phyloP scores from a whole-genome alignment of 2,329 filamentous ascomycete genomes.

The Xylaria sp. region DNA sequence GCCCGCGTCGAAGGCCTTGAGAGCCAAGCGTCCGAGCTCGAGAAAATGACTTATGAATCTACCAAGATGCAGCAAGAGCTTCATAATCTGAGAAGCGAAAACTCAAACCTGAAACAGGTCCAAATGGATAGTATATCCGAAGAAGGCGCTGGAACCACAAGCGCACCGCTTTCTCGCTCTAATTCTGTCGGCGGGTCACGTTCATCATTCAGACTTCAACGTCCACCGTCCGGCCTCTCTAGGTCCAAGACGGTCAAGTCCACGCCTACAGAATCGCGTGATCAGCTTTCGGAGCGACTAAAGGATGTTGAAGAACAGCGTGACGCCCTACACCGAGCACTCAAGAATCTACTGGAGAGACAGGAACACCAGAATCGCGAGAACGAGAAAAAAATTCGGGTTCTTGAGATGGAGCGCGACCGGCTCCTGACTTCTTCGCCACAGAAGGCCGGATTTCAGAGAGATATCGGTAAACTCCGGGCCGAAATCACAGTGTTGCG shows the following conservation, averaged over 20 bases:
- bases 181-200: slow-evolving; percentile 49
- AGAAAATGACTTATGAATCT: slow-evolving; percentile 78
- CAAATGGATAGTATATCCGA: slow-evolving; percentile 46
- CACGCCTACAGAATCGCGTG: slow-evolving; percentile 65
- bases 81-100: slow-evolving; percentile 70
- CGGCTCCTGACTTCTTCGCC: slow-evolving; percentile 72
- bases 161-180: slow-evolving; percentile 49
- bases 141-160: slow-evolving; percentile 37
- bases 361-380: slow-evolving; percentile 85
- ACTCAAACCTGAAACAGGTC: slow-evolving; percentile 57
- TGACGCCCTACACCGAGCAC: slow-evolving; percentile 85
- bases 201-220: slow-evolving; percentile 56
- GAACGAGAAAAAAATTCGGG: slow-evolving; percentile 78
- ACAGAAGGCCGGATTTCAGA: slow-evolving; percentile 79
- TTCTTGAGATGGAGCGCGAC: slow-evolving; percentile 79
- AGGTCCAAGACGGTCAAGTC: slow-evolving; percentile 66
- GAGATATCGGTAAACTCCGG: slow-evolving; percentile 78
- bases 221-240: slow-evolving; percentile 53
- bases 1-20: slow-evolving; percentile 81
- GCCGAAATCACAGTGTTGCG: slow-evolving; percentile 85
- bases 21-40: slow-evolving; percentile 71
- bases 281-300: slow-evolving; percentile 76
- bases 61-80: slow-evolving; percentile 88
- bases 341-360: slow-evolving; percentile 83
- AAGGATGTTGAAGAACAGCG: slow-evolving; percentile 95